Percentiles rank a stretch among this genome's conserved stretches.
Conservation (phyloP, 768 basidiomycete genomes). For the Lyophyllum atratum region DNA sequence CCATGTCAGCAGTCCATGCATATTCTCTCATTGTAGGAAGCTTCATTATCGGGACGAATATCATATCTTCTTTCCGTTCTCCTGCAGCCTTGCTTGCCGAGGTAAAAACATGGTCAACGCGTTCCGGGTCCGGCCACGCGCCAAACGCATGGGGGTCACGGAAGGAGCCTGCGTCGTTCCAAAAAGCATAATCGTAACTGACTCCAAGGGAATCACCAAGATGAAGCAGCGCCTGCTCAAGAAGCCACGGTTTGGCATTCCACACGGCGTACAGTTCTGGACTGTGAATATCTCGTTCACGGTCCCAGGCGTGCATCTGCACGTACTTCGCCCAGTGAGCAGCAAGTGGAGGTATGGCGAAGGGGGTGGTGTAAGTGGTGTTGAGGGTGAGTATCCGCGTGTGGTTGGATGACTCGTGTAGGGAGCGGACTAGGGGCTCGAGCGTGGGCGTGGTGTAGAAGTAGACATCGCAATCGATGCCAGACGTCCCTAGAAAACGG, state of each 20-base stretch:
- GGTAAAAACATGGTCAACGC: slow-evolving; percentile 41
- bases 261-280: slow-evolving; percentile 57
- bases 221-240: slow-evolving; percentile 40
- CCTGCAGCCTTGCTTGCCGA: not conserved
- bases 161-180: slow-evolving; percentile 60
- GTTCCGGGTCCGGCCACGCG: slow-evolving; percentile 47
- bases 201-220: slow-evolving; percentile 4
- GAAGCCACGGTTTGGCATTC: slow-evolving; percentile 55
- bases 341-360: slow-evolving; percentile 47
- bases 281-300: slow-evolving; percentile 42
- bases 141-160: slow-evolving; percentile 41
- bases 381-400: not conserved
- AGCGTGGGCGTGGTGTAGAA: slow-evolving; percentile 50
- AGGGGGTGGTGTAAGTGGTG: slow-evolving; percentile 41
- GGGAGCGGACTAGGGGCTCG: slow-evolving; percentile 29
- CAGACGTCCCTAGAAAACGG: slow-evolving; percentile 43
- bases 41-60: slow-evolving; percentile 49
- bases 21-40: slow-evolving; percentile 31
- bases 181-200: slow-evolving; percentile 55
- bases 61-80: slow-evolving; percentile 35
- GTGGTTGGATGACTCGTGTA: slow-evolving; percentile 1
- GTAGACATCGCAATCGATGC: slow-evolving; percentile 45
- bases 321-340: slow-evolving; percentile 35
- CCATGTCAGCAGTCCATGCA: slow-evolving; percentile 45
- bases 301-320: slow-evolving; percentile 45